phyloP scores from a whole-genome alignment of 2,329 filamentous ascomycete genomes.

The Zymoseptoria crescenta region DNA sequence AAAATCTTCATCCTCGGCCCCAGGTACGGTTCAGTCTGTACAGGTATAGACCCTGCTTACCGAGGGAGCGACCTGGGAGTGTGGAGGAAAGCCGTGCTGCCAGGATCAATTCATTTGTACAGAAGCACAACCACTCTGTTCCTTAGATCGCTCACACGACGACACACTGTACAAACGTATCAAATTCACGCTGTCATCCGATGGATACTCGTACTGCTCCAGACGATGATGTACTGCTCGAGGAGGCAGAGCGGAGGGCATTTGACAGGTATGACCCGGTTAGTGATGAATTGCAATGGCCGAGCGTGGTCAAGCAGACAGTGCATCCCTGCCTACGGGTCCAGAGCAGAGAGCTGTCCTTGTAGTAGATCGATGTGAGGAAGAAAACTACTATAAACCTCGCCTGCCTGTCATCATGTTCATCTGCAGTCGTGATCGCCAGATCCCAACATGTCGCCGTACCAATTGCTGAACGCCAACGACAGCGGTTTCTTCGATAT shows the following conservation, averaged over 20 bases:
- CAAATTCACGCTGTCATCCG: neutral
- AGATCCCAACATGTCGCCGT: neutral
- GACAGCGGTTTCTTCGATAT: neutral
- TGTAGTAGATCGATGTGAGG: neutral
- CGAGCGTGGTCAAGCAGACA: neutral
- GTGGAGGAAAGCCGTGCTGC: neutral
- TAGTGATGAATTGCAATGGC: neutral
- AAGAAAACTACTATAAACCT: neutral
- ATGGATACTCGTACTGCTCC: neutral
- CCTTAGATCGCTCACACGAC: neutral
- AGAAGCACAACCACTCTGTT: neutral
- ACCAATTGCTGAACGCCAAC: neutral
- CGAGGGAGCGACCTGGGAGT: neutral
- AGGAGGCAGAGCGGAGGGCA: neutral
- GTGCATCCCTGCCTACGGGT: neutral
- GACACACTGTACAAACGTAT: neutral
- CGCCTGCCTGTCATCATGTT: neutral
- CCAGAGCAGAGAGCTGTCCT: neutral
- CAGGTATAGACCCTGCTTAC: neutral
- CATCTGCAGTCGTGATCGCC: neutral
- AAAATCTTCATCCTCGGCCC: neutral
- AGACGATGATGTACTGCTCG: neutral
- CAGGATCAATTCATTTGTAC: neutral
- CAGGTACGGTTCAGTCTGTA: neutral
- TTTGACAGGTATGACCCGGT: neutral